Evolutionary conservation across 768 basidiomycete species (phyloP).

Genomic region (Russula sp.): DNA sequence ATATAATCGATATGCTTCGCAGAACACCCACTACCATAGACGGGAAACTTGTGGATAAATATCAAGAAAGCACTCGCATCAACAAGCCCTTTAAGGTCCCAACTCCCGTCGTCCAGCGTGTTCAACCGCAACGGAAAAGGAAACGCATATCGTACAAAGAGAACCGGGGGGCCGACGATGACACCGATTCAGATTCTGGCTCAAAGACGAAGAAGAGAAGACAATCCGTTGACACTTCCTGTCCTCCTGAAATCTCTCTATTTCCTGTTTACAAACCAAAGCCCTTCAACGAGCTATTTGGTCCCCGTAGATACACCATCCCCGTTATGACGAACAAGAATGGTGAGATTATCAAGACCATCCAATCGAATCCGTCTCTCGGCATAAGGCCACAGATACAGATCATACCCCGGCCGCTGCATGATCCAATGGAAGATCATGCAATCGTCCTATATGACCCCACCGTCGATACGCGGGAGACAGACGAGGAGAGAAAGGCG

Average conservation of each 20-base stretch:
- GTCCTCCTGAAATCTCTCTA: constrained; percentile 57
- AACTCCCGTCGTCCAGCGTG: constrained; percentile 48
- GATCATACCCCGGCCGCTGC: constrained; percentile 85
- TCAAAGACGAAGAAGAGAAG: constrained; percentile 59
- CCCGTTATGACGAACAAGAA: constrained; percentile 75
- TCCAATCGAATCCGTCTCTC: constrained; percentile 68
- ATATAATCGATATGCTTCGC: constrained; percentile 52
- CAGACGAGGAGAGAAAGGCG: constrained; percentile 77
- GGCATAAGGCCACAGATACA: constrained; percentile 80
- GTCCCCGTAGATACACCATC: constrained; percentile 67
- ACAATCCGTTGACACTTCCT: constrained; percentile 57
- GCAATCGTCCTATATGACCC: constrained; percentile 97
- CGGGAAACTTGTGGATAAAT: constrained; percentile 62
- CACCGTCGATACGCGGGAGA: constrained; percentile 89
- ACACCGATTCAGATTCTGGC: constrained; percentile 57
- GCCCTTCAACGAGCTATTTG: constrained; percentile 56
- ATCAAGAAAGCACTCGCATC: constrained; percentile 68
- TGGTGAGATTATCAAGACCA: constrained; percentile 56
- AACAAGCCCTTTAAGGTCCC: constrained; percentile 84
- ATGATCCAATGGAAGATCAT: constrained; percentile 97
- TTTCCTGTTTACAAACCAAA: constrained; percentile 82
- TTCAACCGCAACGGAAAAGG: constrained; percentile 73
- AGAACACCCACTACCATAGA: constrained; percentile 67
- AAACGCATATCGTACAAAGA: constrained; percentile 88
- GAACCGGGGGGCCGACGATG: constrained; percentile 49